Evolutionary conservation across 352 stramenopile species (phyloP).

Genomic region (Phytophthora europaea): DNA sequence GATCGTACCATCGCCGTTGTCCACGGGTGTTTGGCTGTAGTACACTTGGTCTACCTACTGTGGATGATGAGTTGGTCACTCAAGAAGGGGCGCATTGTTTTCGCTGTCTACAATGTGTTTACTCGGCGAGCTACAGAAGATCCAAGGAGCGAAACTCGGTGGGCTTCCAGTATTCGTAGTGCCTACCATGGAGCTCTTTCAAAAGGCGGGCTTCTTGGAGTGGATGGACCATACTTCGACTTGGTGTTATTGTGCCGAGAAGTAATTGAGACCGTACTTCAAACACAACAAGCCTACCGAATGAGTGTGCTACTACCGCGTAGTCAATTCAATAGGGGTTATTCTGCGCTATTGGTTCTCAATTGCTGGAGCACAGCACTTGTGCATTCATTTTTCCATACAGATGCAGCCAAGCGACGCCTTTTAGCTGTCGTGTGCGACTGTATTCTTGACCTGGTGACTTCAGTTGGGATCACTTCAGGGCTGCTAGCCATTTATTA

Average conservation of each 20-base stretch:
- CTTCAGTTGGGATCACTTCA: slow-evolving; percentile 33
- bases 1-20: slow-evolving; percentile 21
- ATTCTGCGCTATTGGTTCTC: slow-evolving; percentile 22
- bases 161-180: background rate
- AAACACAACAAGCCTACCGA: slow-evolving; percentile 29
- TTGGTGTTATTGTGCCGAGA: slow-evolving; percentile 24
- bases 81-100: slow-evolving; percentile 6
- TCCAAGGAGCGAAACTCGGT: background rate
- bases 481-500: slow-evolving; percentile 8
- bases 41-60: slow-evolving; percentile 24
- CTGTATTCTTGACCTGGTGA: slow-evolving; percentile 36
- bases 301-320: slow-evolving; percentile 31
- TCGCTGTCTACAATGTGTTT: slow-evolving; percentile 14
- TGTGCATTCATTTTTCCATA: slow-evolving; percentile 13
- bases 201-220: slow-evolving; percentile 12
- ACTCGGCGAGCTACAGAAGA: background rate
- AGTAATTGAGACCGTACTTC: slow-evolving; percentile 28
- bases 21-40: slow-evolving; percentile 17
- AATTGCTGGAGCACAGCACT: slow-evolving; percentile 45
- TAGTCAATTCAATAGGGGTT: slow-evolving; percentile 26
- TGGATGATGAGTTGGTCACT: slow-evolving; percentile 21
- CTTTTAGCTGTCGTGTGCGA: slow-evolving; percentile 38
- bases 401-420: slow-evolving; percentile 22
- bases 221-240: slow-evolving; percentile 24
- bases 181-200: slow-evolving; percentile 6